Base-by-base conservation (phyloP, 2,329 filamentous ascomycete species). In the Beauveria bassiana region DNA sequence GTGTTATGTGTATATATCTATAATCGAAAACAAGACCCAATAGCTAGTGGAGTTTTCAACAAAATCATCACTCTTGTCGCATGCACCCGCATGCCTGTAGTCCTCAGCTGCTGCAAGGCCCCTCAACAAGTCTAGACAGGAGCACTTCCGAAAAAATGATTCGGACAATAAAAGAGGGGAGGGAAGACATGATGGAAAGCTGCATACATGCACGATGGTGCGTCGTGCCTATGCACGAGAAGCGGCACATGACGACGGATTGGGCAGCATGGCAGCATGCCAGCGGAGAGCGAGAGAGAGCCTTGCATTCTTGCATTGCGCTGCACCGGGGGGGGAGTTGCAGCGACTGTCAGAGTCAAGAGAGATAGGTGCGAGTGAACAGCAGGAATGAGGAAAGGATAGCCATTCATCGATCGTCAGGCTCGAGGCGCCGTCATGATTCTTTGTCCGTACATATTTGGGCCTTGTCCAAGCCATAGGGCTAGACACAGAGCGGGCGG, bases 231-330 rank as follows among this genome's bases (percentile, higher is more conserved):
- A 42, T 20, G 55, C 55, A 34, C 31, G 43, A 42, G 16, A 31
- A 24, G 31, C 22, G n/a, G 22, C 55, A 59, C 55, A 59, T 59
- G 55, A 59, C 46, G 16, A 38, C 20, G 45, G 26, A 50, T 59
- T 59, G 55, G 55, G 55, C 55, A 59, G 14, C 55, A 55, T 1
- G 9, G 40, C 40, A 50, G 28, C 42, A 51, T 51, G 16, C n/a
- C 12, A 20, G 49, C 34, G 31, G 26, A 20, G 26, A 28, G 49
- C 16, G 26, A 38, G 34, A 38, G 49, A 28, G 46, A 24, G 45
- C 22, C 46, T 16, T 28, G 26, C 26, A 9, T n/a, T 22, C 26
- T 40, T 28, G 38, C 28, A 40, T 38, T 55, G n/a, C 28, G 20
- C 55, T 59, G 45, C 55, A 22, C 50, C 50, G 50, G 55, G 55